Conservation (phyloP, 164 flowering plant genomes). For the Vitis amurensis region DNA sequence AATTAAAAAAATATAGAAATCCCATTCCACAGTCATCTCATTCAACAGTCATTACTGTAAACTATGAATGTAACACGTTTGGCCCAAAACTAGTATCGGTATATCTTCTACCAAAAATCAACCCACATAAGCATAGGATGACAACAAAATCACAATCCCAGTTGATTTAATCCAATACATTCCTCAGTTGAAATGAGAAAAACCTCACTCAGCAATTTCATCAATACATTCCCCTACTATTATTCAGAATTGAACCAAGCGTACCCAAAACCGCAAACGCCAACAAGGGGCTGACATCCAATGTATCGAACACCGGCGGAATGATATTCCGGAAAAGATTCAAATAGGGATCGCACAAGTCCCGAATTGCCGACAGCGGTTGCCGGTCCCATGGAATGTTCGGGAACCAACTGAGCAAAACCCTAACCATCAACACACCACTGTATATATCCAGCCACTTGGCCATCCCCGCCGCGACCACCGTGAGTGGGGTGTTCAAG, state of each 20-base stretch:
- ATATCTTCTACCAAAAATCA: too few species aligned
- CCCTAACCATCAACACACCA: constrained; percentile 87
- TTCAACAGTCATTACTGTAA: too few species aligned
- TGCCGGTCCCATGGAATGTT: constrained; percentile 95
- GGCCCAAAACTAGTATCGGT: too few species aligned
- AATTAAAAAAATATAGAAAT: too few species aligned
- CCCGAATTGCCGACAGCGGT: constrained; percentile 85
- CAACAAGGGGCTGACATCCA: constrained; percentile 85
- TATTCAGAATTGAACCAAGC: constrained; percentile 54
- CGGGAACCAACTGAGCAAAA: constrained; percentile 98
- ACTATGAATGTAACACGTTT: too few species aligned
- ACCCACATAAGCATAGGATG: too few species aligned
- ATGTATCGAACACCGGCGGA: constrained; percentile 74
- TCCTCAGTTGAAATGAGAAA: too few species aligned
- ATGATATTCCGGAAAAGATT: constrained; percentile 81
- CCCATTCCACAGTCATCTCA: too few species aligned
- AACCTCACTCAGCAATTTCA: too few species aligned
- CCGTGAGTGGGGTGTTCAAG: constrained; percentile 72
- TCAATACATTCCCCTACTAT: constrained; percentile 32
- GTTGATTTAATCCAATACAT: too few species aligned
- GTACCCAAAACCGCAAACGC: constrained; percentile 82
- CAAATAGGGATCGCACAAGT: constrained; percentile 89
- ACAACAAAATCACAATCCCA: too few species aligned
- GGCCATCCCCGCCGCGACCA: constrained; percentile 81
- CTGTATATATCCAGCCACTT: constrained; percentile 94